Evolutionary conservation across 257 asterid genomes (phyloP), one percentile per base, ranked within the genome.

Genomic region (Gentiana macrophylla): DNA sequence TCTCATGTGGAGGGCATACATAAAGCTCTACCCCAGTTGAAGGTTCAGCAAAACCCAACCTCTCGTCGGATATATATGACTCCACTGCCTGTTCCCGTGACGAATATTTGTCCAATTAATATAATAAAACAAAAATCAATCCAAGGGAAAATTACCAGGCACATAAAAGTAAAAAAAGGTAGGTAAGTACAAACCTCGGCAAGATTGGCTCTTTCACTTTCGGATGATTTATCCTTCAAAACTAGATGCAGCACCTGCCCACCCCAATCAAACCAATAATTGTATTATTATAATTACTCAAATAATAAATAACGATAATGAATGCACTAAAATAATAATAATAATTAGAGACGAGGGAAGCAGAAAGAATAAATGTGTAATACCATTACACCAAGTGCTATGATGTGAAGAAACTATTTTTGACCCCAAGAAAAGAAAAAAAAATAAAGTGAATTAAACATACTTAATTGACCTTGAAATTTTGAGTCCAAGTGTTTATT

Each of bases 1-100:
- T 81, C 2, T 76, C 60, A 7, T 78, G 73, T 0, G 85, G 72
- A 0, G 99, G 97, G 69, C 99, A 88, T 12, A 92, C 70, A 64
- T 92, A 92, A 7, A 92, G 89, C 55, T 92, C 99, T 41, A 80
- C 86, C 0, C 95, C 99, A 0, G 86, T 44, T 33, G 72, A 73
- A 2, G 99, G 97, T 72, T 92, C 99, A 0, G 89, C 95, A 15
- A 73, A 92, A 38, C 99, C 99, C 63, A 88, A 45, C 76, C 97
- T 79, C 65, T 81, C 84, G 37, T 92, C 99, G 5, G 72, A 57
- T 0, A 71, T 62, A 15, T 81, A 92, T 2, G 94, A 85, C 34
- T 70, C 81, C 35, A 83, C 73, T 2, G 94, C 98, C 98, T 90
- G 78, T 8, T 45, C 37, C 32, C 12, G 36, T 9, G 6, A 12